A percentile compares a stretch with the other conserved stretches of the same genome.
Conservation (phyloP, 176 grass and related monocot genomes). For the Musa schizocarpa region DNA sequence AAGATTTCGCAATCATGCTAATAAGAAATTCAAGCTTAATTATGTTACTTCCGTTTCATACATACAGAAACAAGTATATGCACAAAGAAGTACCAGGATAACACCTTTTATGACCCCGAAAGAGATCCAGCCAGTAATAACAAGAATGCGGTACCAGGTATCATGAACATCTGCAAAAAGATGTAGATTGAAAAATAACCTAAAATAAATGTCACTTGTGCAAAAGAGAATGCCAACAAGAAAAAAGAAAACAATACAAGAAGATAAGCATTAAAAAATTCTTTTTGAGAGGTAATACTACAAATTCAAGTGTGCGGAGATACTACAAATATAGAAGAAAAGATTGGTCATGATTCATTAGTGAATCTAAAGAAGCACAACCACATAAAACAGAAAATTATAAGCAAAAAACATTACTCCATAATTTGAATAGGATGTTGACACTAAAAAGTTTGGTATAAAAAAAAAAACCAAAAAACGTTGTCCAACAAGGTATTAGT, state of each 20-base stretch:
- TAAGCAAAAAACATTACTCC: no score
- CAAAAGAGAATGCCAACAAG: constrained; percentile 26
- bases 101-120: constrained; percentile 83
- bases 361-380: no score
- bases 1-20: not conserved
- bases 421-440: no score
- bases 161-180: constrained; percentile 99
- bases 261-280: not conserved
- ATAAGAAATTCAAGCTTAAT: not conserved
- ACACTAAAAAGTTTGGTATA: no score
- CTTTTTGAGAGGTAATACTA: no score
- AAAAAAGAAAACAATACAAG: not conserved
- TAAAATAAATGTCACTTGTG: constrained; percentile 81
- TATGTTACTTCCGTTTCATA: not conserved
- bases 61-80: not conserved
- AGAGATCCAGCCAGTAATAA: constrained; percentile 93
- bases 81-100: constrained; percentile 65
- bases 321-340: not conserved
- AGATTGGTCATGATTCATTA: no score
- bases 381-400: no score
- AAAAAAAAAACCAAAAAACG: no score
- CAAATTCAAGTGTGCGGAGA: not conserved
- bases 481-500: no score
- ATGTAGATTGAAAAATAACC: constrained; percentile 98
- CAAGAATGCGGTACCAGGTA: constrained; percentile 97